Conservation (phyloP, 306 rosid genomes). For the Quillaja saponaria region DNA sequence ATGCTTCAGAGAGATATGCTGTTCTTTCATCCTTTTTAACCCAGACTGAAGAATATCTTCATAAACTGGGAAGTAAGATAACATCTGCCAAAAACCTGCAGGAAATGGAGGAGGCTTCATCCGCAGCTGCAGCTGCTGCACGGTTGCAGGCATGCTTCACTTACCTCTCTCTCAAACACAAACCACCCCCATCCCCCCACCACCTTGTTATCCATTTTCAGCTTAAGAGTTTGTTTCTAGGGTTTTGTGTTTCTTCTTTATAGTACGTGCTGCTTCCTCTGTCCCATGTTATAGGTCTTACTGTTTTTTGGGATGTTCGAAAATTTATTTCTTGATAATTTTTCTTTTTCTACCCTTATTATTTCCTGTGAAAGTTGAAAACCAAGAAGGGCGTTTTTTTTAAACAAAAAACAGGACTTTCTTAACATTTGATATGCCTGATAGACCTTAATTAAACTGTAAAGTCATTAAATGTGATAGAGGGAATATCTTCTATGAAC, state of each 20-base stretch:
- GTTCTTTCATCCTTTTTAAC: slow-evolving; percentile 89
- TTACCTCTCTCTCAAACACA: slow-evolving; percentile 8
- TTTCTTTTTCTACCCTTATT: background rate
- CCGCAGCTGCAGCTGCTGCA: slow-evolving; percentile 86
- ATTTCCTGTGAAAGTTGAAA: background rate
- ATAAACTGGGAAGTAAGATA: slow-evolving; percentile 90
- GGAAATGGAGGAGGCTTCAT: slow-evolving; percentile 93
- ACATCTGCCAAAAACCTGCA: slow-evolving; percentile 87
- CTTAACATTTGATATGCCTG: too few relatives aligned
- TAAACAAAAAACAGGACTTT: too few relatives aligned
- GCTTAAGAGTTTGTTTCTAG: background rate
- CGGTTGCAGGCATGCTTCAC: slow-evolving; percentile 71
- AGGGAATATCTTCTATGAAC: too few relatives aligned
- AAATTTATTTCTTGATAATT: background rate
- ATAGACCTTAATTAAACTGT: too few relatives aligned
- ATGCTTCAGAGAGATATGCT: slow-evolving; percentile 94
- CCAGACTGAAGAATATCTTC: slow-evolving; percentile 98
- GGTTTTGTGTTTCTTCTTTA: slow-evolving; percentile 9
- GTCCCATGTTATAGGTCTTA: background rate
- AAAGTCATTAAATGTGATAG: too few relatives aligned
- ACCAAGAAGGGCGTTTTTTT: too few relatives aligned
- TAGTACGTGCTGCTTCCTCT: background rate
- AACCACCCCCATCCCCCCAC: too few relatives aligned
- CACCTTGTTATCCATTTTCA: background rate
- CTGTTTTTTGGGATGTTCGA: background rate